Conservation (phyloP, 805 yeast species). For the Tetrapisispora fleetii region DNA sequence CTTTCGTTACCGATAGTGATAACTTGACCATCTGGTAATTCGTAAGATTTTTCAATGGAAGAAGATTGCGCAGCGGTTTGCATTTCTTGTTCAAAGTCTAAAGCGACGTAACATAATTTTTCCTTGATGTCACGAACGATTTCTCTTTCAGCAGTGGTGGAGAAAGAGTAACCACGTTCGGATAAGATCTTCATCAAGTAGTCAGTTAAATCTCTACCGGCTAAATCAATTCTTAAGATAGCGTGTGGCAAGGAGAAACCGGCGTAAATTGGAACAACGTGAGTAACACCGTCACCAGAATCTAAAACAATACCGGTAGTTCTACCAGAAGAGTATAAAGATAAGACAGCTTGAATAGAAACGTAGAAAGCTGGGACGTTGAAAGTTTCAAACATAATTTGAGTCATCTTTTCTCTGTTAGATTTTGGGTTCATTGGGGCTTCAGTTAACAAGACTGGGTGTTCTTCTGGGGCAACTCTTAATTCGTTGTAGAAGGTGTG, state of each 20-base stretch:
- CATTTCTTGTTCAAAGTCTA: constrained; percentile 98
- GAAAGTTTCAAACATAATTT: constrained; percentile 97
- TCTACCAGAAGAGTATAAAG: constrained; percentile 98
- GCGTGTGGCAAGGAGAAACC: constrained; percentile 99
- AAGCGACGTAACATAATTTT: constrained; percentile 97
- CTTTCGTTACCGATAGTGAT: constrained; percentile 99
- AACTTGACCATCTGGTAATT: constrained; percentile 99
- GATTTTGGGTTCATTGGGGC: constrained; percentile 99
- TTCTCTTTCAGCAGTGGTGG: constrained; percentile 99
- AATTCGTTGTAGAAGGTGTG: constrained; percentile 99
- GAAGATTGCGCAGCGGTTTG: constrained; percentile 98
- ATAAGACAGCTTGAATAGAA: constrained; percentile 95
- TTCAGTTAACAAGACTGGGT: constrained; percentile 97
- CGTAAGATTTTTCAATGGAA: constrained; percentile 96
- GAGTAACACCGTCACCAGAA: constrained; percentile 99
- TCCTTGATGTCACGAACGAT: constrained; percentile 85
- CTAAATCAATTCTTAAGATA: constrained; percentile 95
- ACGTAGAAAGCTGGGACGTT: constrained; percentile 99
- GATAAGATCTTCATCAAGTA: constrained; percentile 96
- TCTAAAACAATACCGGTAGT: constrained; percentile 99
- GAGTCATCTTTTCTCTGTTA: constrained; percentile 99
- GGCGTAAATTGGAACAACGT: constrained; percentile 99
- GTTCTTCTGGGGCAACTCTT: constrained; percentile 99
- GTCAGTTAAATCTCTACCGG: constrained; percentile 99
- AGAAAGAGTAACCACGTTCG: constrained; percentile 98